Conservation (phyloP, 2,329 filamentous ascomycete species). For the Diaporthe destruens region DNA sequence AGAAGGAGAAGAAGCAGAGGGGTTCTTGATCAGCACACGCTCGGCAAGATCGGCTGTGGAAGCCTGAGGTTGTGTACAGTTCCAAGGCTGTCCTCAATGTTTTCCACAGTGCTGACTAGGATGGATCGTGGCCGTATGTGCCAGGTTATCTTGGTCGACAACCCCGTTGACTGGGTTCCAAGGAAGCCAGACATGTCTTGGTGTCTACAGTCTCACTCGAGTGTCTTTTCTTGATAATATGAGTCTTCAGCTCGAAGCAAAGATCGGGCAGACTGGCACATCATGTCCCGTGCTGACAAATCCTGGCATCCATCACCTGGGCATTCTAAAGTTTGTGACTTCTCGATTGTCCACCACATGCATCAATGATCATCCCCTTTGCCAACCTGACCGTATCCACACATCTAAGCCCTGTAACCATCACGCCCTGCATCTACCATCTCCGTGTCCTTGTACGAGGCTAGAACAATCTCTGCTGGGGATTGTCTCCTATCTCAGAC, state of each 20-base stretch:
- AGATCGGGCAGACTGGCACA: not conserved
- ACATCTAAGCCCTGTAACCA: not conserved
- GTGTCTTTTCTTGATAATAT: too few species aligned
- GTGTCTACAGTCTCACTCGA: too few species aligned
- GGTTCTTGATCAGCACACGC: not conserved
- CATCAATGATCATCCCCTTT: too few species aligned
- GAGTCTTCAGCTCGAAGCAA: too few species aligned
- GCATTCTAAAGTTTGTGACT: not conserved
- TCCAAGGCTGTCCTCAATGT: too few species aligned
- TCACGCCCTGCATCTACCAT: not conserved
- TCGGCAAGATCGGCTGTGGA: not conserved
- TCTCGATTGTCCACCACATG: not conserved
- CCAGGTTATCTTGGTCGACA: too few species aligned
- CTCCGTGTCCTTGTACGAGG: not conserved
- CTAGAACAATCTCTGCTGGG: not conserved
- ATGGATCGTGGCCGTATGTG: too few species aligned
- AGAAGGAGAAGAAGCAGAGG: slow-evolving; percentile 1
- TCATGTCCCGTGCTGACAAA: not conserved
- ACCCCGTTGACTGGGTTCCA: too few species aligned
- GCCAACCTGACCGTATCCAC: too few species aligned
- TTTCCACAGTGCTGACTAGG: too few species aligned
- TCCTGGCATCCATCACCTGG: not conserved
- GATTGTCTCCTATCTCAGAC: not conserved
- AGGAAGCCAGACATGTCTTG: too few species aligned
- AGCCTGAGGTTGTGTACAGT: too few species aligned